Base-by-base conservation (phyloP, 352 stramenopile genomes). In the Globisporangium irregulare region DNA sequence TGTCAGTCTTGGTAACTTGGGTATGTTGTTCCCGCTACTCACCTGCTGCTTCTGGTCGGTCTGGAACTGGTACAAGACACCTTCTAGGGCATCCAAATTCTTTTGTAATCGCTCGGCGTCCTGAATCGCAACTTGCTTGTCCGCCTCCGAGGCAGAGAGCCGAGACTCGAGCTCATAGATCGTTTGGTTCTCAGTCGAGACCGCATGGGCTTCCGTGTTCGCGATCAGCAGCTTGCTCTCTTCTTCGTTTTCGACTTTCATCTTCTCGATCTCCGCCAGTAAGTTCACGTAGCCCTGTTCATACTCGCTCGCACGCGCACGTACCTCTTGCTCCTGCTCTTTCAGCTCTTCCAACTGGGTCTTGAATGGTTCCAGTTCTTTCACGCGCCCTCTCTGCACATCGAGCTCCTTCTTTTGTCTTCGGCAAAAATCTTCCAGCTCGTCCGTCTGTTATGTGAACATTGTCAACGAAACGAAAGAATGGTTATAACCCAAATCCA, bases 21-120 rank as follows among this genome's bases (percentile, higher is more conserved):
- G 25, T 48, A 27, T 36, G 56, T 24, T 18, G 1, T 10, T n/a
- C 3, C 20, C 1, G 10, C 1, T 22, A 5, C 32, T 43, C 51
- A 80, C 75, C 69, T 85, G 76, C 4, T 76, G 70, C 50, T 91
- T 93, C 56, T 74, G 83, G 15, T 90, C 74, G 4, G 75, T 51
- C 69, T 87, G 83, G 46, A 93, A 91, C 48, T 91, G 81, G 54
- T 86, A 73, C 29, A 93, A 65, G 7, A 93, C 80, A 12, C 73
- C 74, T 66, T 92, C 83, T 1, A 93, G 73, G 2, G 80, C 69
- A 22, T 92, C 64, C 4, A 93, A 20, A 32, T 85, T 78, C 10
- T 56, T 76, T 36, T 91, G 79, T 48, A 92, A 54, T 9, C 83
- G 74, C 29, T 79, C 77, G 0, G 77, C 82, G 38, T 93, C 85